A percentile compares a stretch with the other conserved stretches of the same genome.
phyloP scores from a whole-genome alignment of 2,329 filamentous ascomycete species.

The Aspergillus sp. region DNA sequence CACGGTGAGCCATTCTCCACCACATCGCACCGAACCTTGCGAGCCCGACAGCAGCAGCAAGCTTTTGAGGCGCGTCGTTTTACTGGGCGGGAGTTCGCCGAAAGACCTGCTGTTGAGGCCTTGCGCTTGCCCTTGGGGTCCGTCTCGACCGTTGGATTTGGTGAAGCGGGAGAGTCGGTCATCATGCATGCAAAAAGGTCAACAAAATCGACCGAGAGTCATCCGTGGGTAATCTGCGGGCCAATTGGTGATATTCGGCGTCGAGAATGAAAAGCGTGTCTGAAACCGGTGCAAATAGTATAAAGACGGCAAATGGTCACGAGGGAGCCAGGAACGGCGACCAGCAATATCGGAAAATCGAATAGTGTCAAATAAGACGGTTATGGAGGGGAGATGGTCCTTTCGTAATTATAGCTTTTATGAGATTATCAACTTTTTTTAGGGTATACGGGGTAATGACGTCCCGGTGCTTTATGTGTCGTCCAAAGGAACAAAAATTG shows the following conservation, averaged over 20 bases:
- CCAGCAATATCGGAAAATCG: neutral
- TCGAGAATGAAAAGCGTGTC: neutral
- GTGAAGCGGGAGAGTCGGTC: constrained; percentile 27
- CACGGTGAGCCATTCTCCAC: constrained; percentile 84
- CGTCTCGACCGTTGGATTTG: constrained; percentile 29
- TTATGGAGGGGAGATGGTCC: constrained; percentile 31
- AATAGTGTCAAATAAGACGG: constrained; percentile 11
- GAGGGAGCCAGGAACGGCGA: constrained; percentile 7
- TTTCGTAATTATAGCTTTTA: constrained; percentile 17
- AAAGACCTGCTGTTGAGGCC: constrained; percentile 59
- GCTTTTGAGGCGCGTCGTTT: constrained; percentile 91
- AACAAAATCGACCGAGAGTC: constrained; percentile 21
- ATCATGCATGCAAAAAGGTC: constrained; percentile 26
- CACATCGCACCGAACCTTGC: constrained; percentile 93
- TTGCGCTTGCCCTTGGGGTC: constrained; percentile 58
- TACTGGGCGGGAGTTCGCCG: constrained; percentile 60
- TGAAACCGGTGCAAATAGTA: neutral
- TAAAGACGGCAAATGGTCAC: constrained; percentile 5
- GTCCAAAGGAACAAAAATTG: constrained; percentile 28
- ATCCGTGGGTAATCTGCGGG: constrained; percentile 20
- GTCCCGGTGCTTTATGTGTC: constrained; percentile 11
- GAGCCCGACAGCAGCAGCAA: constrained; percentile 83
- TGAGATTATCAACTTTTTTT: constrained; percentile 17
- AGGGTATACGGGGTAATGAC: neutral
- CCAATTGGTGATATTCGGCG: constrained; percentile 2